Percentiles rank a stretch among this genome's conserved stretches.
phyloP scores from a whole-genome alignment of 2,329 filamentous ascomycete species.

The Tolypocladium sp. region DNA sequence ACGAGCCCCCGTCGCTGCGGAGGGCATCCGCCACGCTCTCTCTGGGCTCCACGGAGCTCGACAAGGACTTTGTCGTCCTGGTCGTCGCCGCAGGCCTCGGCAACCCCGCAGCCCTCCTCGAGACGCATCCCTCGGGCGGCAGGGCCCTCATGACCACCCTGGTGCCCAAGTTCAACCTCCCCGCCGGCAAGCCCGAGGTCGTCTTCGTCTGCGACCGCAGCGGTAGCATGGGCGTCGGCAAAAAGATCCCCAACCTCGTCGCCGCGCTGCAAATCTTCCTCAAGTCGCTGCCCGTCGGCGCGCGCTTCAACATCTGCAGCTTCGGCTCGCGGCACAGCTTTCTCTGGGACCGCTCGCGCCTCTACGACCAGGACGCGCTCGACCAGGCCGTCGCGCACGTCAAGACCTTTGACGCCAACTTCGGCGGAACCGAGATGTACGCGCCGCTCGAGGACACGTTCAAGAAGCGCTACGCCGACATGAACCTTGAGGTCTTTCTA shows the following conservation, averaged over 20 bases:
- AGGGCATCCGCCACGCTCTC: constrained; percentile 55
- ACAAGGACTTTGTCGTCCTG: constrained; percentile 59
- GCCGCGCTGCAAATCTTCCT: constrained; percentile 53
- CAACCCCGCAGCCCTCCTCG: constrained; percentile 55
- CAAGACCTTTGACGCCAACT: constrained; percentile 30
- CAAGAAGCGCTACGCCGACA: constrained; percentile 28
- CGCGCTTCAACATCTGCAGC: constrained; percentile 62
- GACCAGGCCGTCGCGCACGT: constrained; percentile 33
- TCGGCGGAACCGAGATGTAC: constrained; percentile 46
- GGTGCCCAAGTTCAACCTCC: constrained; percentile 60
- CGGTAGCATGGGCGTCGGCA: constrained; percentile 47
- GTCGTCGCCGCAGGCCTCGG: constrained; percentile 51
- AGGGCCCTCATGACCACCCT: constrained; percentile 62
- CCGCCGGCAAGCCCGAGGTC: constrained; percentile 47
- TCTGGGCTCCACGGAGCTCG: constrained; percentile 41
- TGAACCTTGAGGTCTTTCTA: constrained; percentile 44
- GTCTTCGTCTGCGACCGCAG: constrained; percentile 67
- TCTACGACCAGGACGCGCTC: constrained; percentile 35
- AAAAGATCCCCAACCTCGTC: constrained; percentile 43
- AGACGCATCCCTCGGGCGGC: constrained; percentile 55
- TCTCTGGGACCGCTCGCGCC: constrained; percentile 36
- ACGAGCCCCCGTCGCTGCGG: constrained; percentile 36
- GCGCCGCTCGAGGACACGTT: constrained; percentile 34
- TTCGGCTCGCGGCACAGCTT: constrained; percentile 44
- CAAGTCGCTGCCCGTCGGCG: constrained; percentile 53